Percentiles rank a stretch among this genome's conserved stretches.
Conservation (phyloP, 179 eudicot genomes). For the Beta lomatogona region DNA sequence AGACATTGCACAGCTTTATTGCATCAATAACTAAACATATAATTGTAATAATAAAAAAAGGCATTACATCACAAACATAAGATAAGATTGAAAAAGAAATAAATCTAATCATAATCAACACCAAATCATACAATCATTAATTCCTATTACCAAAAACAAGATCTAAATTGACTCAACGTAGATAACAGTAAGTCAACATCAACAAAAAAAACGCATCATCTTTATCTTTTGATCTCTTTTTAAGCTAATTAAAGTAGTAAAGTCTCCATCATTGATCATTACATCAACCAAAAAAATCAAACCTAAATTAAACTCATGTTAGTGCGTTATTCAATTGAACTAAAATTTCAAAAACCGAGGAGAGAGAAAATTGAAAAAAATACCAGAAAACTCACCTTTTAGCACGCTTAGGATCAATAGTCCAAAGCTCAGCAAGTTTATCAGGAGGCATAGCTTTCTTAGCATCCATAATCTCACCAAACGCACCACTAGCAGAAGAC, state of each 20-base stretch:
- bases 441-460: conserved; percentile 66
- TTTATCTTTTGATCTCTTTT: not conserved
- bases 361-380: not conserved
- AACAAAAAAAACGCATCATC: not conserved
- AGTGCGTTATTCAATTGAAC: not conserved
- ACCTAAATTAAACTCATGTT: too few species aligned
- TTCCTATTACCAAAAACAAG: not conserved
- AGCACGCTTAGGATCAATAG: conserved; percentile 64
- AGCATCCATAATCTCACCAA: conserved; percentile 46
- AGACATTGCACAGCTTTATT: too few species aligned
- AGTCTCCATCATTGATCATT: not conserved
- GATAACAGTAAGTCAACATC: not conserved
- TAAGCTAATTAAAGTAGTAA: not conserved
- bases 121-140: too few species aligned
- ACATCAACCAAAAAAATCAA: not conserved
- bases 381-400: conserved; percentile 41
- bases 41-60: not conserved
- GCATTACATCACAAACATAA: not conserved
- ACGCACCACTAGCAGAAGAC: conserved; percentile 18
- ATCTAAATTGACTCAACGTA: not conserved
- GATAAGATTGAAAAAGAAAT: not conserved
- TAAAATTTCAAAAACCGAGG: too few species aligned
- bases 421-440: conserved; percentile 64
- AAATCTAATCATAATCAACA: not conserved
- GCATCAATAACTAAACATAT: too few species aligned